A percentile compares a stretch with the other conserved stretches of the same genome.
These are phyloP conservation scores for Phytophthora cactorum DNA, from an alignment of 352 stramenopile species.

Conservation along the genomic window DNA sequence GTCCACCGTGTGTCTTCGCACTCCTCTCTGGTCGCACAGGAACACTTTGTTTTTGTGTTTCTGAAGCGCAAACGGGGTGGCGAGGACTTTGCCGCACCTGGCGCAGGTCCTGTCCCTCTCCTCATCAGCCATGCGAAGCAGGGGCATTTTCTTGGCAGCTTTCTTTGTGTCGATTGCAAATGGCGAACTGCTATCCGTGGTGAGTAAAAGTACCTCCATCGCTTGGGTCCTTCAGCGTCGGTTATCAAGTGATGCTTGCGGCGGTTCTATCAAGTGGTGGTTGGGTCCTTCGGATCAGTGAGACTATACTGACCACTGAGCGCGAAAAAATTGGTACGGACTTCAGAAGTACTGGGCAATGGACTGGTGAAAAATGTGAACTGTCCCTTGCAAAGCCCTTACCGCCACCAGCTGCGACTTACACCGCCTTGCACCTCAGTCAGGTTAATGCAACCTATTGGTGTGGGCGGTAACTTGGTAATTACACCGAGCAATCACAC, in stretches of 20 bases:
- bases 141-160: background rate
- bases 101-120: constrained; percentile 9
- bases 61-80: constrained; percentile 5
- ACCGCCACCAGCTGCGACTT: background rate
- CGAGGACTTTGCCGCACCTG: constrained; percentile 21
- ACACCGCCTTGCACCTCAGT: background rate
- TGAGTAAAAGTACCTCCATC: constrained; percentile 8
- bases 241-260: constrained; percentile 8
- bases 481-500: too few relatives aligned
- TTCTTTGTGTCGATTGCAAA: background rate
- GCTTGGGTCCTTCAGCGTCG: constrained; percentile 11
- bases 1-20: background rate
- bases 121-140: background rate
- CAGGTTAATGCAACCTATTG: too few relatives aligned
- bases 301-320: background rate
- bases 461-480: too few relatives aligned
- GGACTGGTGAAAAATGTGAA: constrained; percentile 8
- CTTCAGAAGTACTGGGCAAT: too few relatives aligned
- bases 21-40: constrained; percentile 15
- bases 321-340: constrained; percentile 5
- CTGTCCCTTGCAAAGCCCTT: background rate
- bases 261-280: too few relatives aligned
- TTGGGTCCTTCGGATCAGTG: too few relatives aligned
- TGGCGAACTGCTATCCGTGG: constrained; percentile 1
- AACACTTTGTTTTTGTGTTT: constrained; percentile 19